Evolutionary conservation across 2,329 filamentous ascomycete genomes (phyloP).

Genomic region (Neofusicoccum cordaticola): DNA sequence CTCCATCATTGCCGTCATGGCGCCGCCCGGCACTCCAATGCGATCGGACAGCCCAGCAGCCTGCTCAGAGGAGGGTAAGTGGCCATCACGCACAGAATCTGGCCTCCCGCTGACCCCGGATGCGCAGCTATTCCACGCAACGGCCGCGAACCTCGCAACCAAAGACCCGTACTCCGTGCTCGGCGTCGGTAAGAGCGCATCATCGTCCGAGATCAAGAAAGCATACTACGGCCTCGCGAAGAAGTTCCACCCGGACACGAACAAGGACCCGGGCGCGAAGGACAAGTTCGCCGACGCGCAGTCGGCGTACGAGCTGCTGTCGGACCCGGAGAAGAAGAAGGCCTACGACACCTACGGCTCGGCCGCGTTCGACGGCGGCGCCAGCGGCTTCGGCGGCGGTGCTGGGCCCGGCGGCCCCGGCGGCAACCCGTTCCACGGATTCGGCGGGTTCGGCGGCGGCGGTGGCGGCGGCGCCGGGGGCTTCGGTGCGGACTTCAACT

Average conservation of each 20-base stretch:
- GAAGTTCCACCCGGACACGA: conserved; percentile 96
- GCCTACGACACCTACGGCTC: conserved; percentile 89
- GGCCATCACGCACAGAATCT: not conserved
- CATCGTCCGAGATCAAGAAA: conserved; percentile 89
- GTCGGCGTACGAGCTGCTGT: conserved; percentile 87
- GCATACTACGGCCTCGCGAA: conserved; percentile 97
- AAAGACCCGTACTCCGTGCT: conserved; percentile 83
- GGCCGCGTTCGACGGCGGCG: conserved; percentile 65
- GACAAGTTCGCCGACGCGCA: conserved; percentile 94
- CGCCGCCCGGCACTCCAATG: not conserved
- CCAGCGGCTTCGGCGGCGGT: conserved; percentile 54
- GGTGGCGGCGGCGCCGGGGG: conserved; percentile 53
- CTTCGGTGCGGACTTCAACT: conserved; percentile 83
- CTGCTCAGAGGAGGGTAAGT: conserved; percentile 32
- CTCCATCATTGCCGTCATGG: conserved; percentile 13
- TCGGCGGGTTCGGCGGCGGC: conserved; percentile 51
- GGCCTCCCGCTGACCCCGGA: not conserved
- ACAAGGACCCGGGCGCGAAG: conserved; percentile 90
- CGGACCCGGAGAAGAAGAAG: conserved; percentile 88
- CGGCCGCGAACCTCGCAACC: conserved; percentile 57
- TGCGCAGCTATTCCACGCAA: conserved; percentile 36
- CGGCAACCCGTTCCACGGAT: conserved; percentile 61
- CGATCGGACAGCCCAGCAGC: conserved; percentile 19
- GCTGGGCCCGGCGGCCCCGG: conserved; percentile 64
- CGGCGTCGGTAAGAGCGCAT: conserved; percentile 78